Percentiles rank a stretch among this genome's conserved stretches.
These are phyloP conservation scores for Amylocystis lapponica DNA, from an alignment of 768 basidiomycete genomes.

Conservation along the genomic window DNA sequence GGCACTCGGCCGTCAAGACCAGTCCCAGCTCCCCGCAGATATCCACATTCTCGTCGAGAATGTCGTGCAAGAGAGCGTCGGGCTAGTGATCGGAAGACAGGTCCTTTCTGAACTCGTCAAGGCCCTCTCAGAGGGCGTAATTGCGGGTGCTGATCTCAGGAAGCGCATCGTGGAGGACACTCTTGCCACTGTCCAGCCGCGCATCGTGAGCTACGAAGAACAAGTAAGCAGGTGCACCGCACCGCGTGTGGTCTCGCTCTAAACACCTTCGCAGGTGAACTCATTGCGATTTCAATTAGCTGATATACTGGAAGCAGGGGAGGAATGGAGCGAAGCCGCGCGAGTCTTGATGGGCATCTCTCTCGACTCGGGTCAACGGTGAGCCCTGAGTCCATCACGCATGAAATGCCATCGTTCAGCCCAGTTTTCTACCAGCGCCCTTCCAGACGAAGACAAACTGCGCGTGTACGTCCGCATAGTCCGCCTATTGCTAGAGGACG, in stretches of 20 bases:
- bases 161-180: slow-evolving; percentile 76
- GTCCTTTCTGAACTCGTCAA: slow-evolving; percentile 83
- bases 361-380: slow-evolving; percentile 87
- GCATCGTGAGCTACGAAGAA: slow-evolving; percentile 91
- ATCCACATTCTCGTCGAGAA: slow-evolving; percentile 71
- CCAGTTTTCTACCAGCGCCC: too few relatives aligned
- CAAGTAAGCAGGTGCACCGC: slow-evolving; percentile 53
- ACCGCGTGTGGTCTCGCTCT: slow-evolving; percentile 1
- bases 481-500: slow-evolving; percentile 89
- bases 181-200: slow-evolving; percentile 62
- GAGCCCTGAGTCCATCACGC: slow-evolving; percentile 17
- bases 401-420: too few relatives aligned
- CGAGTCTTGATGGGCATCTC: slow-evolving; percentile 89
- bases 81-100: slow-evolving; percentile 84
- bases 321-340: slow-evolving; percentile 93
- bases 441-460: slow-evolving; percentile 81
- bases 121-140: slow-evolving; percentile 48
- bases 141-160: slow-evolving; percentile 50
- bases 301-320: slow-evolving; percentile 80
- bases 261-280: slow-evolving; percentile 55
- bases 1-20: slow-evolving; percentile 49
- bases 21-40: slow-evolving; percentile 41
- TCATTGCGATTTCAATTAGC: slow-evolving; percentile 84
- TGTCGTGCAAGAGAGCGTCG: slow-evolving; percentile 74
- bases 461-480: slow-evolving; percentile 91